A percentile compares a stretch with the other conserved stretches of the same genome.
These are phyloP conservation scores for Amanita fuliginea DNA, from an alignment of 768 basidiomycete genomes.

Conservation along the genomic window DNA sequence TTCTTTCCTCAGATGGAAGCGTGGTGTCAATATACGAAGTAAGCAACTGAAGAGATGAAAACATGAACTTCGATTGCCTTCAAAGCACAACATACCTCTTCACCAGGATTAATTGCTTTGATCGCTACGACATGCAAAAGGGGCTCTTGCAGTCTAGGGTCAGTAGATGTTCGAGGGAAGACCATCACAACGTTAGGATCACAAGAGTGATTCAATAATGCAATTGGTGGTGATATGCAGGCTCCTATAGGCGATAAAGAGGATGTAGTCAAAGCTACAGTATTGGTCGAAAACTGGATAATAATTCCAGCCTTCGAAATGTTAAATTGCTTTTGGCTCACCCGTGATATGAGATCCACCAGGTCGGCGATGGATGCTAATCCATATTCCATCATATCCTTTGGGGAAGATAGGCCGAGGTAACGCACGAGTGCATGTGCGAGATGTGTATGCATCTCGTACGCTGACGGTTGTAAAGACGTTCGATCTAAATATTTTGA, in stretches of 20 bases:
- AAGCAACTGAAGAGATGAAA: conserved; percentile 38
- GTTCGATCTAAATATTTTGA: conserved; percentile 36
- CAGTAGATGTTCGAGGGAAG: conserved; percentile 51
- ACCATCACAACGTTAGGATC: conserved; percentile 86
- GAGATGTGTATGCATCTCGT: conserved; percentile 54
- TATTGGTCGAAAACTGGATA: conserved; percentile 79
- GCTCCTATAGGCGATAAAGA: conserved; percentile 75
- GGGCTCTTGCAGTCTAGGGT: conserved; percentile 34
- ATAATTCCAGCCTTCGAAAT: conserved; percentile 3
- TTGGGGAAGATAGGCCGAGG: conserved; percentile 45
- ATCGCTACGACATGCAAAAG: conserved; percentile 67
- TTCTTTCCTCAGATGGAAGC: conserved; percentile 45
- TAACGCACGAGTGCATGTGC: conserved; percentile 70
- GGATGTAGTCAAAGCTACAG: conserved; percentile 75
- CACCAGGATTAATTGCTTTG: conserved; percentile 44
- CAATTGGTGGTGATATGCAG: conserved; percentile 69
- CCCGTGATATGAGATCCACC: conserved; percentile 63
- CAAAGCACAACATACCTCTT: conserved; percentile 46
- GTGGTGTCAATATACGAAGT: conserved; percentile 85
- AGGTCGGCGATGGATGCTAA: conserved; percentile 50
- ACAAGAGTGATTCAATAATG: conserved; percentile 84
- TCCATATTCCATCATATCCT: conserved; percentile 47
- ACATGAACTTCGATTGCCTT: neutral
- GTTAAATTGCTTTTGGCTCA: conserved; percentile 19
- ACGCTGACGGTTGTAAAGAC: conserved; percentile 33